Evolutionary conservation across 306 rosid species (phyloP).

Genomic region (Styphnolobium japonicum): DNA sequence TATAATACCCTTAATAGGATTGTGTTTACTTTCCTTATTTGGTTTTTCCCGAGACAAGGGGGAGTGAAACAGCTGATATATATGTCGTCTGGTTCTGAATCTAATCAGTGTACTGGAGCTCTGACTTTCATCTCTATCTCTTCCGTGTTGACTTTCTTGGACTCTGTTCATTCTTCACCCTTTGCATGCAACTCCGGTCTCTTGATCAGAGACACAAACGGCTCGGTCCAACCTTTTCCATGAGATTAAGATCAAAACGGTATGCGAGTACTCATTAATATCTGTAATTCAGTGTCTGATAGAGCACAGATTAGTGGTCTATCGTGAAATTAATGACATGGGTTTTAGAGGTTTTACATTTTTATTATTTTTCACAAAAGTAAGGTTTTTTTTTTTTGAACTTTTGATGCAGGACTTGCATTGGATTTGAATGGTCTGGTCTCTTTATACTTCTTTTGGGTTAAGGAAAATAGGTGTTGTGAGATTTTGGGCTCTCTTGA

Average conservation of each 20-base stretch:
- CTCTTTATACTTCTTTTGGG: conserved; percentile 12
- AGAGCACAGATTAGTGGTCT: neutral
- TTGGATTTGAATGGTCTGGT: conserved; percentile 20
- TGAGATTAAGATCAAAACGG: conserved; percentile 38
- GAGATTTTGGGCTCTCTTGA: conserved; percentile 33
- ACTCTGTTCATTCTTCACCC: conserved; percentile 10
- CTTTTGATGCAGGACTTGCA: conserved; percentile 30
- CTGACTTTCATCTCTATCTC: conserved; percentile 29
- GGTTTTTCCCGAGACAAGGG: neutral
- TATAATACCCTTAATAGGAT: too few species aligned
- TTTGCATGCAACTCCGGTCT: conserved; percentile 36
- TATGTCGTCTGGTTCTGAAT: conserved; percentile 36
- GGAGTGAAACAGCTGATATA: conserved; percentile 24
- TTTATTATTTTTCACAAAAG: neutral
- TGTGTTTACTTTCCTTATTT: neutral
- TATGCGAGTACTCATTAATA: conserved; percentile 1
- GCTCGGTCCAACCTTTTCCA: conserved; percentile 6
- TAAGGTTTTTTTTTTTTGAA: neutral
- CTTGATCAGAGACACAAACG: neutral
- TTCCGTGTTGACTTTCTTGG: neutral
- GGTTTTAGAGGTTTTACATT: conserved; percentile 4
- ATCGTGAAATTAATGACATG: neutral
- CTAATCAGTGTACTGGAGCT: conserved; percentile 34
- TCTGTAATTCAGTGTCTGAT: neutral
- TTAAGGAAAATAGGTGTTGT: neutral